phyloP scores from a whole-genome alignment of 345 rosid species.

The Bruguiera sexangula region DNA sequence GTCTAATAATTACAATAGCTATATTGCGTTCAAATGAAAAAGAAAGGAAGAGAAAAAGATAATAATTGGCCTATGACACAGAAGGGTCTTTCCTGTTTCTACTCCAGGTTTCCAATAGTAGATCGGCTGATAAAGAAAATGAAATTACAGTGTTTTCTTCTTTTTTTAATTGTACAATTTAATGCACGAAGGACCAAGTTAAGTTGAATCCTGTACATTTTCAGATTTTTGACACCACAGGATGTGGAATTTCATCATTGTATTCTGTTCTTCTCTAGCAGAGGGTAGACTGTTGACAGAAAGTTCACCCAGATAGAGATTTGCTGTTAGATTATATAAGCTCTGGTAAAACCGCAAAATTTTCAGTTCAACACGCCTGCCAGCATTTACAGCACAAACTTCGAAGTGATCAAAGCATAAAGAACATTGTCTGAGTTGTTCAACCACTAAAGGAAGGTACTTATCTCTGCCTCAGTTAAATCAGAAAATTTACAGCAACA shows the following conservation, averaged over 20 bases:
- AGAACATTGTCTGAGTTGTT: slow-evolving; percentile 73
- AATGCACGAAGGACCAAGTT: too few species aligned
- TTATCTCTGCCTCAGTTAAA: slow-evolving; percentile 48
- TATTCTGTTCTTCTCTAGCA: background rate
- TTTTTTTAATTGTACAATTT: too few species aligned
- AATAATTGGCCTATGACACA: too few species aligned
- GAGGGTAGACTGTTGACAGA: background rate
- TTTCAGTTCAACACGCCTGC: slow-evolving; percentile 27
- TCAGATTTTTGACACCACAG: too few species aligned
- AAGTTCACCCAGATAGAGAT: background rate
- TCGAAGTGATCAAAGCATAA: slow-evolving; percentile 57
- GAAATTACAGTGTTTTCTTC: too few species aligned
- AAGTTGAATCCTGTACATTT: too few species aligned
- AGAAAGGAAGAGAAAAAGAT: too few species aligned
- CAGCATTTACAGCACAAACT: slow-evolving; percentile 46
- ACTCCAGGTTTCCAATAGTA: too few species aligned
- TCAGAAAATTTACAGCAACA: slow-evolving; percentile 30
- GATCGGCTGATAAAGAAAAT: too few species aligned
- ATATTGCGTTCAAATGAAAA: too few species aligned
- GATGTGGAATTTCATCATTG: background rate
- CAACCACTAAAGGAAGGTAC: slow-evolving; percentile 50
- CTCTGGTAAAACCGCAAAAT: slow-evolving; percentile 20
- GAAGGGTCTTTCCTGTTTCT: too few species aligned
- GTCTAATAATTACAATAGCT: too few species aligned
- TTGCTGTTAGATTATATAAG: slow-evolving; percentile 7